Evolutionary conservation across 306 rosid species (phyloP), one percentile per base, ranked within the genome.

Genomic region (Potentilla sterilis): DNA sequence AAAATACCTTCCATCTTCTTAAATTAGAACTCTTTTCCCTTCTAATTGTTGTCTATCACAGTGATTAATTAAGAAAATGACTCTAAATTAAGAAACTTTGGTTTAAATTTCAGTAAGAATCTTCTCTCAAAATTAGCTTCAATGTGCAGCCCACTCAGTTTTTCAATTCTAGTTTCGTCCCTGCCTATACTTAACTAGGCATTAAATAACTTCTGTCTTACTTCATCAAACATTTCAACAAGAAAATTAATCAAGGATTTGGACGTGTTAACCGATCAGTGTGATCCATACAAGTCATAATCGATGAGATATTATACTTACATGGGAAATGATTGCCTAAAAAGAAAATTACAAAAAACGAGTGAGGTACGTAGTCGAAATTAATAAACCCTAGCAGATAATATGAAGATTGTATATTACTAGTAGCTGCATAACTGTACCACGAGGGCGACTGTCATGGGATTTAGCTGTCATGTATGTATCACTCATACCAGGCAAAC

Each of bases 401-500:
- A 2, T 10, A 58, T 24, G 18, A 58, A 58, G 64, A 58, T 59
- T 58, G 24, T 4, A 24, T 52, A 52, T 18, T 6, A 4, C 37
- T 59, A 11, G 64, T 24, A 24, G 64, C 28, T 28, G 28, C 64
- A 58, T 19, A 5, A 19, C 2, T 38, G 34, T 9, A 28, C 54
- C 32, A 57, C 48, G 44, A 61, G 47, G 78, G 80, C 82, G 79
- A 41, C 76, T 41, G 78, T 74, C 66, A 47, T 41, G 78, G 67
- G 85, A 82, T 80, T 57, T 82, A 55, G 64, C 67, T 76, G 80
- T 79, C 82, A 47, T 12, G 75, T 62, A 15, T 73, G 78, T 71
- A 67, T 22, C 65, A 0, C 40, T 49, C 55, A 47, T 34, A 71
- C 75, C 69, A 42, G 76, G 79, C 85, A 82, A 62, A 61, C 37